phyloP scores from a whole-genome alignment of 164 flowering plant species.

The Echeveria elegans region DNA sequence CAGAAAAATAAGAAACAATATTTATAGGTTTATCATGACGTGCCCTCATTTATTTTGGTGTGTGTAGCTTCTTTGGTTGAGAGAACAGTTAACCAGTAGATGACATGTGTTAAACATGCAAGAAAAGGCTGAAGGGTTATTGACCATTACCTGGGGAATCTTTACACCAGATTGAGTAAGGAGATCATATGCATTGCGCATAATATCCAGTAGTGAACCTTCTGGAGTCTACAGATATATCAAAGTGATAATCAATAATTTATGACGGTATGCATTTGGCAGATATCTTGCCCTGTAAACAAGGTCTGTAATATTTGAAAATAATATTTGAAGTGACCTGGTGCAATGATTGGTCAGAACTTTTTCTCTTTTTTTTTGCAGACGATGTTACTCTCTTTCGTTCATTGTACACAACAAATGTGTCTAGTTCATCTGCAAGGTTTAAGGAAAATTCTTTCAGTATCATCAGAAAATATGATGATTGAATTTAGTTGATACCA shows the following conservation, averaged over 20 bases:
- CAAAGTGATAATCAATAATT: not conserved
- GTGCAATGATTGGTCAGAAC: conserved; percentile 51
- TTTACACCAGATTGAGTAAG: conserved; percentile 56
- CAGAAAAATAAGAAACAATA: conserved; percentile 3
- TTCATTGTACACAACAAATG: conserved; percentile 79
- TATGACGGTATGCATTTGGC: too few species aligned
- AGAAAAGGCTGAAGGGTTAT: not conserved
- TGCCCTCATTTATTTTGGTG: not conserved
- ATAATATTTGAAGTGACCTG: conserved; percentile 39
- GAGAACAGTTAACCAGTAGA: not conserved
- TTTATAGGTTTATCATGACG: too few species aligned
- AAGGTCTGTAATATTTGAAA: not conserved
- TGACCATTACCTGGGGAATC: conserved; percentile 55
- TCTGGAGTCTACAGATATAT: conserved; percentile 79
- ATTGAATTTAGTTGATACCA: conserved; percentile 3
- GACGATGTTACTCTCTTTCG: conserved; percentile 96
- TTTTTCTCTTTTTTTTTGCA: conserved; percentile 74
- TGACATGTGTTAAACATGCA: not conserved
- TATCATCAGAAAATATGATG: not conserved
- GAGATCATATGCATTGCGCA: conserved; percentile 85
- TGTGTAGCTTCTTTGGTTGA: not conserved
- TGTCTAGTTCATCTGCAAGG: conserved; percentile 61
- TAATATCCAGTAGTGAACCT: conserved; percentile 79
- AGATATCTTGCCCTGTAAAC: not conserved
- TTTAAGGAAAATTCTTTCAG: not conserved